Base-by-base conservation (phyloP, 371 early-diverging fungal genomes). In the Mortierella sp. region DNA sequence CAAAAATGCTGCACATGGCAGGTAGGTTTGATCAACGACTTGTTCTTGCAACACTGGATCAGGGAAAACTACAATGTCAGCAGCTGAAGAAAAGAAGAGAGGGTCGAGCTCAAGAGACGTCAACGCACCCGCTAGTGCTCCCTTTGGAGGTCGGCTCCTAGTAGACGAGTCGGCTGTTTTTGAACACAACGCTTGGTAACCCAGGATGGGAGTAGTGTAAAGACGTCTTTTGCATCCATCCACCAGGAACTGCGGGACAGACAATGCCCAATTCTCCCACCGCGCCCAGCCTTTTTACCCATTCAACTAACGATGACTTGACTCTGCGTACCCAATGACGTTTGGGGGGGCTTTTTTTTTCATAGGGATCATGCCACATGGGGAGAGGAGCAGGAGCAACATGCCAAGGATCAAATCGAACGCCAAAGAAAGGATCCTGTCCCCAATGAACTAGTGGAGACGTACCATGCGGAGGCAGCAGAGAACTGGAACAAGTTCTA, bases 361-460 rank as follows among this genome's bases (percentile, higher is more conserved):
- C 34, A 34, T 63, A 89, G 92, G 92, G 95, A 95, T 77, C 91
- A 94, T 69, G 93, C 87, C 6, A 87, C 89, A 43, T 93, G 91
- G 93, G 88, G 85, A 56, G 87, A 86, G 40, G 92, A 91, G 53
- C 92, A 92, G 60, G 89, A 90, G 64, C 57, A 78, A 12, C 71
- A 66, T 19, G 70, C 76, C n/a, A 27, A 29, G 49, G 63, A 70
- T 19, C 63, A 79, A 54, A 65, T 79, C 48, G 70, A 61, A 1
- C 69, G 72, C 0, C 73, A 68, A 31, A 50, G 25, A 17, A 22
- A 51, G 28, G 61, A 69, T 28, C 70, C 68, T 6, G 68, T 74
- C 6, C 68, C 70, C 8, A 39, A 49, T 29, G 64, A 66, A 19
- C 53, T 73, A 2, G 31, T 64, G 17, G 44, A 63, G 28, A 61